Percentiles rank a stretch among this genome's conserved stretches.
These are phyloP conservation scores for Teratosphaeria pseudoeucalypti DNA, from an alignment of 2,329 filamentous ascomycete genomes.

Conservation along the genomic window DNA sequence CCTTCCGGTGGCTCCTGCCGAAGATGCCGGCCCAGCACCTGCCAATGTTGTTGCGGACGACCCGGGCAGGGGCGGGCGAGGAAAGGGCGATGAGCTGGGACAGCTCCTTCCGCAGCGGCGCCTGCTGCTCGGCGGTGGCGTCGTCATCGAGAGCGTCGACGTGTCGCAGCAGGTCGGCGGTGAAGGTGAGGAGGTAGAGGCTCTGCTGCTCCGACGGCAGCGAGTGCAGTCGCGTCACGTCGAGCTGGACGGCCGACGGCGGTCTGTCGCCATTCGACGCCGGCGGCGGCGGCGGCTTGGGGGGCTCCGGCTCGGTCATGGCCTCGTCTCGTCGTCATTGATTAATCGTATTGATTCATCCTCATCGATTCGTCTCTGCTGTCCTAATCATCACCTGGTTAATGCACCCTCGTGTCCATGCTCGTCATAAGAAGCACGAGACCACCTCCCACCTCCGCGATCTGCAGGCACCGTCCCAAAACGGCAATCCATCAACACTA, in stretches of 20 bases:
- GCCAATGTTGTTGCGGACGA: constrained; percentile 82
- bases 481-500: constrained; percentile 1
- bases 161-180: constrained; percentile 71
- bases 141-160: constrained; percentile 64
- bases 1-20: constrained; percentile 73
- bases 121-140: constrained; percentile 77
- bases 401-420: neutral
- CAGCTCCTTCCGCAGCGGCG: constrained; percentile 85
- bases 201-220: constrained; percentile 93
- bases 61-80: constrained; percentile 71
- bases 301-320: neutral
- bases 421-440: neutral
- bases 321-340: constrained; percentile 1
- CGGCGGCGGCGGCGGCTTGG: neutral
- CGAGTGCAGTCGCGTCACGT: constrained; percentile 77
- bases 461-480: neutral
- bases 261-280: constrained; percentile 9
- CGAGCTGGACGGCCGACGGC: constrained; percentile 49
- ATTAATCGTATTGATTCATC: neutral
- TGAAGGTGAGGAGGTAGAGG: constrained; percentile 82
- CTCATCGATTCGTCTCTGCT: neutral
- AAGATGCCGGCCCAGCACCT: constrained; percentile 76
- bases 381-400: neutral
- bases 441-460: neutral
- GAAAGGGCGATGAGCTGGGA: constrained; percentile 82